Percentiles rank a stretch among this genome's conserved stretches.
Conservation (phyloP, 345 rosid genomes). For the Eucalyptus pauciflora region DNA sequence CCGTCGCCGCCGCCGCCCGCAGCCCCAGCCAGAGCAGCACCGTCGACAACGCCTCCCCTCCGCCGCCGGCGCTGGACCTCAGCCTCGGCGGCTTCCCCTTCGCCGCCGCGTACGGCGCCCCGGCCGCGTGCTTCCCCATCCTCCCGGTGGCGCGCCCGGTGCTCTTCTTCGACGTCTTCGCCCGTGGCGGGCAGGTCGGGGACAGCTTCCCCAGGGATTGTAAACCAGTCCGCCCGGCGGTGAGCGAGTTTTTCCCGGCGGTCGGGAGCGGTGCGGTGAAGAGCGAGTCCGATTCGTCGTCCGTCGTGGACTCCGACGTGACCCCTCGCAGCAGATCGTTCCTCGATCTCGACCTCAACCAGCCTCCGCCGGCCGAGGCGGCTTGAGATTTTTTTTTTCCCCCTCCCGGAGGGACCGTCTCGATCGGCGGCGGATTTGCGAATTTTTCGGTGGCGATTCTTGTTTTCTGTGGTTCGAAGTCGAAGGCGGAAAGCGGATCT, state of each 20-base stretch:
- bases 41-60: slow-evolving; percentile 3
- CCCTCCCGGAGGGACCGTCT: background rate
- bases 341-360: slow-evolving; percentile 19
- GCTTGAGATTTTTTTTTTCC: background rate
- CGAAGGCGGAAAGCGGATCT: background rate
- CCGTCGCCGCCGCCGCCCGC: background rate
- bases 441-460: background rate
- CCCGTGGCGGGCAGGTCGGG: background rate
- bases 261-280: background rate
- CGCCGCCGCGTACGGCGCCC: background rate
- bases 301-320: background rate
- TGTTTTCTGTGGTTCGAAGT: background rate
- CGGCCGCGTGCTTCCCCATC: background rate
- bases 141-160: slow-evolving; percentile 3
- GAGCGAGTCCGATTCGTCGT: slow-evolving; percentile 1
- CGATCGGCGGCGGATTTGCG: background rate
- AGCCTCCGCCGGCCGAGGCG: slow-evolving; percentile 13
- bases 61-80: slow-evolving; percentile 2
- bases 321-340: background rate
- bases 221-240: background rate
- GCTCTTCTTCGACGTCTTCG: slow-evolving; percentile 11
- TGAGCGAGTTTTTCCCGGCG: background rate
- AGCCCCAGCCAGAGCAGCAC: slow-evolving; percentile 16
- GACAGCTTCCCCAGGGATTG: background rate
- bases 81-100: background rate